phyloP scores from a whole-genome alignment of 495 filamentous ascomycete species.

The Jackrogersella minutella region DNA sequence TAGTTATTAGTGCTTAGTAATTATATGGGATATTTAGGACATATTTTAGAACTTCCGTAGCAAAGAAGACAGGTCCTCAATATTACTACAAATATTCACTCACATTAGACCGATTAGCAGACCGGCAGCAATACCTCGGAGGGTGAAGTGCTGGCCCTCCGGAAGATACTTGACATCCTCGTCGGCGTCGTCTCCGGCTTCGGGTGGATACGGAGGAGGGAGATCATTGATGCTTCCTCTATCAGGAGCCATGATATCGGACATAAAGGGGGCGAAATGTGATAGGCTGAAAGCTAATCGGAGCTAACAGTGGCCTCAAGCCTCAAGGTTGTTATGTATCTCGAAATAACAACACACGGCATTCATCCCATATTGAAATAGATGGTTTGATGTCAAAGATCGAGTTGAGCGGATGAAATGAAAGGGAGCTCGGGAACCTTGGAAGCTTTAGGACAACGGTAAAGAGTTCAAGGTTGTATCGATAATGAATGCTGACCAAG shows the following conservation, averaged over 20 bases:
- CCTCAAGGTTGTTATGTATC: neutral
- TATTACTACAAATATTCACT: constrained; percentile 7
- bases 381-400: constrained; percentile 8
- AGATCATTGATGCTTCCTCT: constrained; percentile 31
- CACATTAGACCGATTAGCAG: constrained; percentile 70
- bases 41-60: no score
- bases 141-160: constrained; percentile 75
- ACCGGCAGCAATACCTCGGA: constrained; percentile 81
- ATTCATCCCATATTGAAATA: constrained; percentile 5
- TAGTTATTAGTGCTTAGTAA: neutral
- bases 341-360: neutral
- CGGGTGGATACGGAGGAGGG: constrained; percentile 22
- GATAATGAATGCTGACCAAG: constrained; percentile 29
- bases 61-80: neutral
- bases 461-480: constrained; percentile 4
- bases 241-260: constrained; percentile 37
- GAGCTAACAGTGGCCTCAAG: neutral
- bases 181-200: constrained; percentile 21
- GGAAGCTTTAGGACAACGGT: neutral
- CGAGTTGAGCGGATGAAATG: constrained; percentile 22
- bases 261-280: constrained; percentile 1
- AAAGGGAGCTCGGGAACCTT: constrained; percentile 5
- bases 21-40: no score
- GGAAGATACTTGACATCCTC: constrained; percentile 40
- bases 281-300: neutral